Base-by-base conservation (phyloP, 371 early-diverging fungal species). In the Mucor circinelloides region DNA sequence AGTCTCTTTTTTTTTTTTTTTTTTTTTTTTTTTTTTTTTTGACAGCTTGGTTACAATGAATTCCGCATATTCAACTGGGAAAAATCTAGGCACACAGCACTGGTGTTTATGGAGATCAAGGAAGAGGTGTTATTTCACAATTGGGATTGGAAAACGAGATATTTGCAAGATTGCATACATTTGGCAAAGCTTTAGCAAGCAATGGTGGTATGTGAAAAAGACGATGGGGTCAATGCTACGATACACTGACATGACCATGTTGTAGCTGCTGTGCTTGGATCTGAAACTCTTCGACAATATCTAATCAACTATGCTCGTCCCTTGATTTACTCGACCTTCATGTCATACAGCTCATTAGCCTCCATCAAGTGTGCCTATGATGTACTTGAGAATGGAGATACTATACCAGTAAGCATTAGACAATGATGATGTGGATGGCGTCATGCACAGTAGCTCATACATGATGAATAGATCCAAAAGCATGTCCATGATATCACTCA, bases 261-360 rank as follows among this genome's bases (percentile, higher is more conserved):
- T 56, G n/a, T 32, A 92, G 95, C 94, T 46, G 92, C 85, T 15
- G 75, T 93, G 4, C 79, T 93, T 44, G 89, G 93, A 6, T 85
- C 91, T 15, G 56, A 74, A 8, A 69, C 78, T 0, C 72, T 93
- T 13, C 85, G 87, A 27, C 74, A 87, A 8, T 95, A 90, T 62
- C 67, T 95, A 44, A 82, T 93, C 71, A 95, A 95, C 67, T 95
- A 94, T 72, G 92, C 93, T 10, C 83, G 93, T 3, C 93, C 95
- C 0, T 71, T 93, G 30, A 89, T 95, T 38, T 95, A 91, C 70
- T 92, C 93, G 7, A 95, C 95, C 0, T 91, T 92, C 58, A 84
- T 93, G 70, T 77, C 93, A 1, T 79, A 76, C 66, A 82, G 71
- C 31, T 85, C 78, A 42, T 67, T 89, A 25, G 85, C 85, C 8